These are phyloP conservation scores for Hibiscus trionum DNA, from an alignment of 345 rosid genomes.

Conservation along the genomic window DNA sequence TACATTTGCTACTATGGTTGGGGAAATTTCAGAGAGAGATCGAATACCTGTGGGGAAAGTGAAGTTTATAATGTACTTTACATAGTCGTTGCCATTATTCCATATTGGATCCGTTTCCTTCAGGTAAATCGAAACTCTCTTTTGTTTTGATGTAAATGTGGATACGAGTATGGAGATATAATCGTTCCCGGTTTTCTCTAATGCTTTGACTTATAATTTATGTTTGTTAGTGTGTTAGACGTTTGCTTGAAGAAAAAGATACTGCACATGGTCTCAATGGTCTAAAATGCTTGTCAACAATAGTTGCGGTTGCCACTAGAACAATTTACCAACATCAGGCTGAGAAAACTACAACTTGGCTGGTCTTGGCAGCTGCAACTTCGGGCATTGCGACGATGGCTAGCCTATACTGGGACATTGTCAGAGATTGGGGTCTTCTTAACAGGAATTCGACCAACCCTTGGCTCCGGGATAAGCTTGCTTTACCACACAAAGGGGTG, in stretches of 20 bases:
- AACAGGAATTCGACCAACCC: conserved; percentile 46
- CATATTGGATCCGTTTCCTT: conserved; percentile 65
- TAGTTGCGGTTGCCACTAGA: conserved; percentile 45
- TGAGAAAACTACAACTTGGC: conserved; percentile 22
- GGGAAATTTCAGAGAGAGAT: conserved; percentile 45
- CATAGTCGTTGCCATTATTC: conserved; percentile 47
- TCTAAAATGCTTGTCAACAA: conserved; percentile 53
- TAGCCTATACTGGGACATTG: conserved; percentile 66
- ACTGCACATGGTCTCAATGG: conserved; percentile 33
- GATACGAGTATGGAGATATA: background rate
- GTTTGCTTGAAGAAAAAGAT: conserved; percentile 56
- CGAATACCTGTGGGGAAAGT: conserved; percentile 40
- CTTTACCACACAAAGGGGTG: conserved; percentile 40
- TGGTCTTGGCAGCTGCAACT: conserved; percentile 39
- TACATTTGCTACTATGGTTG: conserved; percentile 59
- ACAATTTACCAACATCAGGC: conserved; percentile 24
- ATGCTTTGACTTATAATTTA: background rate
- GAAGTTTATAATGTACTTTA: conserved; percentile 36
- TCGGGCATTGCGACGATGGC: conserved; percentile 45
- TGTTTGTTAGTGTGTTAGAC: conserved; percentile 42
- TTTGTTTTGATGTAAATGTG: too few relatives aligned
- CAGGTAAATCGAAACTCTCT: conserved; percentile 35
- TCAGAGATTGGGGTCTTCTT: conserved; percentile 75
- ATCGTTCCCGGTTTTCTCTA: background rate
- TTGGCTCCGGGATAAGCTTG: conserved; percentile 78